Base-by-base conservation (phyloP, 345 rosid species). In the Cochlearia excelsa region DNA sequence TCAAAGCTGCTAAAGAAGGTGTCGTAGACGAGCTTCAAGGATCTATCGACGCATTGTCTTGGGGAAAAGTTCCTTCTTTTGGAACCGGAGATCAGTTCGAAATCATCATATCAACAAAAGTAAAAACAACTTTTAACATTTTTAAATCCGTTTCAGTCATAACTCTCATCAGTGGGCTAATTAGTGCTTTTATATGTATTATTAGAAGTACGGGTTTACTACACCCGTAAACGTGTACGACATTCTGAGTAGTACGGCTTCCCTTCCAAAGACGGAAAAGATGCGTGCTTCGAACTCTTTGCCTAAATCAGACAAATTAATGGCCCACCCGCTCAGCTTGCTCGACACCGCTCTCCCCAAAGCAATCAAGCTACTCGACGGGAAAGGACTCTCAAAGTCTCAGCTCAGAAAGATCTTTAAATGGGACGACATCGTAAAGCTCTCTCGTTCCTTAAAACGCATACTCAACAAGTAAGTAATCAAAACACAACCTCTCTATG, bases 1-100 rank as follows among this genome's bases (percentile, higher is more conserved):
- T 87, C 46, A 89, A 84, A 74, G 97, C 94, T 61, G 97, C 97
- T 2, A 93, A 93, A 77, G 80, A 76, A 35, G 95, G 78, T 61
- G 70, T 67, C 1, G 57, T 9, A 33, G 97, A 89, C 65, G 66
- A 81, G 71, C 89, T 93, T 57, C 84, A 77, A 58, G 99, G 99
- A 41, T 80, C 83, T 54, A 40, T 93, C 2, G 99, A 89, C 64
- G 82, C 95, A 9, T 72, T 93, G 61, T 83, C 85, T 5, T 93
- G 99, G 99, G 99, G 97, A 43, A 82, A 73, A 77, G 52, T 73
- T 73, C 94, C 97, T 61, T 51, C 57, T 47, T 60, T 75, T 10
- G 99, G 97, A 44, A 89, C 94, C 2, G 89, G 84, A 47, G 86
- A 87, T 57, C 82, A 82, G 1, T 93, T 93, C 41, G 95, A 89